Conservation (phyloP, 23 red algal species). For the Gracilariopsis chorda region DNA sequence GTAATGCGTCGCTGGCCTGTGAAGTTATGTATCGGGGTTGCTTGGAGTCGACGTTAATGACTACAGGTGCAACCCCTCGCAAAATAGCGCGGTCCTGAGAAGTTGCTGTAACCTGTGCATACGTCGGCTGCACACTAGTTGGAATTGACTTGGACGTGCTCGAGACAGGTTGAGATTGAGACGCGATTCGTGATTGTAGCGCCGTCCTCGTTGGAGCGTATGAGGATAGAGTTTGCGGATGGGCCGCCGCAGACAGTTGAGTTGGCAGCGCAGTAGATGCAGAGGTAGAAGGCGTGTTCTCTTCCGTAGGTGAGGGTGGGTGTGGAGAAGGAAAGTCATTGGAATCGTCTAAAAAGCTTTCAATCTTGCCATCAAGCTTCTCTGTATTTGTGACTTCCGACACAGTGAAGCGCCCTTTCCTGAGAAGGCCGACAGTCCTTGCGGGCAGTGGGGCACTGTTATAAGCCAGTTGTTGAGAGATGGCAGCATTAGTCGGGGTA, state of each 20-base stretch:
- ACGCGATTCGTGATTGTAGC: not conserved
- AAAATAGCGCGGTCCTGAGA: not conserved
- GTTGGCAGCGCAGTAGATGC: not conserved
- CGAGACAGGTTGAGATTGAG: not conserved
- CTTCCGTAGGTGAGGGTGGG: not conserved
- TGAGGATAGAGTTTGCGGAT: not conserved
- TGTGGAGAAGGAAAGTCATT: conserved; percentile 12
- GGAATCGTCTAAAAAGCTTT: conserved; percentile 43
- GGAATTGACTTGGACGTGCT: not conserved
- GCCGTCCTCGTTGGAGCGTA: not conserved
- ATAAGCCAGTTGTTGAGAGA: not conserved
- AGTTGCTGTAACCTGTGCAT: not conserved
- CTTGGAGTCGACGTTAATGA: conserved; percentile 34
- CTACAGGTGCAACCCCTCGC: conserved; percentile 23
- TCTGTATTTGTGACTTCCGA: conserved; percentile 43
- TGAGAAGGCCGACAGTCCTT: conserved; percentile 43
- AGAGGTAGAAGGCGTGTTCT: not conserved
- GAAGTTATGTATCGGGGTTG: not conserved
- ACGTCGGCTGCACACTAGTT: not conserved
- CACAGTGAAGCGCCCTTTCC: conserved; percentile 61
- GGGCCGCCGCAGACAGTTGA: not conserved
- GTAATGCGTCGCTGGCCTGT: not conserved
- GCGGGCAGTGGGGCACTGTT: not conserved
- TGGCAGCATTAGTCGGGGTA: not conserved
- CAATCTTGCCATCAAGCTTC: conserved; percentile 59